Percentiles rank a stretch among this genome's conserved stretches.
Evolutionary conservation across 2,329 filamentous ascomycete genomes (phyloP).

Genomic region (Colletotrichum chlorophyti): DNA sequence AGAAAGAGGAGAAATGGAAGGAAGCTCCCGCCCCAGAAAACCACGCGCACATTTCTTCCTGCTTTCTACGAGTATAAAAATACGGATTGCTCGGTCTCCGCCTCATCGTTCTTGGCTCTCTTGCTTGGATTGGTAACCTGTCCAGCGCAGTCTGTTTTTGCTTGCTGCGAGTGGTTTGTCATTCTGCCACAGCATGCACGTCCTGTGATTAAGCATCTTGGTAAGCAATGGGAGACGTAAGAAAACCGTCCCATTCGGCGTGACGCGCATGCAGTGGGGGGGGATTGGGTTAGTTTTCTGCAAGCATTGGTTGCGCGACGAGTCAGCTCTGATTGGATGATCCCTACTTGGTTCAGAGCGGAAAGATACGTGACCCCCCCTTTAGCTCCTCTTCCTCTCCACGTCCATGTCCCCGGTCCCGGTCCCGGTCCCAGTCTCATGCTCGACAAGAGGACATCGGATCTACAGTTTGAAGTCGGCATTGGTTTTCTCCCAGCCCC

Average conservation of each 20-base stretch:
- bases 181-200: constrained; percentile 23
- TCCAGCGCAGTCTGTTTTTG: constrained; percentile 21
- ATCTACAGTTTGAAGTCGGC: constrained; percentile 78
- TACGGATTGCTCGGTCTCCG: not conserved
- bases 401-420: not conserved
- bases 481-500: constrained; percentile 75
- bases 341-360: too few relatives aligned
- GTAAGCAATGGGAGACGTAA: constrained; percentile 23
- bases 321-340: constrained; percentile 2
- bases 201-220: constrained; percentile 26
- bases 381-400: too few relatives aligned
- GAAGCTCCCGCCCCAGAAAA: too few relatives aligned
- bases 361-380: not conserved
- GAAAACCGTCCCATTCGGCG: not conserved
- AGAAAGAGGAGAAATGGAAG: too few relatives aligned
- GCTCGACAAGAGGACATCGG: too few relatives aligned
- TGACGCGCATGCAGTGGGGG: not conserved
- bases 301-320: not conserved
- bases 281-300: too few relatives aligned
- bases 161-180: constrained; percentile 25
- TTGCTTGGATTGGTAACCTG: too few relatives aligned
- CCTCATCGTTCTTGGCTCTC: constrained; percentile 1
- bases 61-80: not conserved
- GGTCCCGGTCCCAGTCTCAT: not conserved
- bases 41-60: too few relatives aligned